phyloP scores from a whole-genome alignment of 352 stramenopile species.

The Phytophthora citrophthora region DNA sequence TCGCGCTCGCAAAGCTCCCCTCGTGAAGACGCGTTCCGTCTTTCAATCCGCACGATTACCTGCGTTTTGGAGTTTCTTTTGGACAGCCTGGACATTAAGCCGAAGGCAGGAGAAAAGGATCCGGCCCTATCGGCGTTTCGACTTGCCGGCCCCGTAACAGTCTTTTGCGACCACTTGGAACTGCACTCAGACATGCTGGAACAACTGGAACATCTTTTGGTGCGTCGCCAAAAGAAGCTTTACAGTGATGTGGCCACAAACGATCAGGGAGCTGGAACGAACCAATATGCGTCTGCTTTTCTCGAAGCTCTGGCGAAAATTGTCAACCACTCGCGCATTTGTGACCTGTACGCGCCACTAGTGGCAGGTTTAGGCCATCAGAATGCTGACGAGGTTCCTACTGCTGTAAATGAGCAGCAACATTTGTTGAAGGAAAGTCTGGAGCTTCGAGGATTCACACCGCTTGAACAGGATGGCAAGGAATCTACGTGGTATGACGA shows the following conservation, averaged over 20 bases:
- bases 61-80: constrained; percentile 61
- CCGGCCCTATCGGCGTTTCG: constrained; percentile 35
- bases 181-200: constrained; percentile 57
- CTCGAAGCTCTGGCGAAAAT: constrained; percentile 56
- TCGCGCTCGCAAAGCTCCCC: constrained; percentile 24
- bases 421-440: constrained; percentile 75
- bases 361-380: constrained; percentile 15
- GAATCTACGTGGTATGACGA: constrained; percentile 28
- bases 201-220: constrained; percentile 42
- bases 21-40: constrained; percentile 57
- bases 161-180: constrained; percentile 76
- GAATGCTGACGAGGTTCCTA: constrained; percentile 22
- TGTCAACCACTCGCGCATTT: constrained; percentile 59
- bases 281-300: constrained; percentile 46
- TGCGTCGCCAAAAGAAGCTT: constrained; percentile 34
- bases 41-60: constrained; percentile 52
- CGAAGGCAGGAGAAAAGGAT: constrained; percentile 27
- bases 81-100: constrained; percentile 36
- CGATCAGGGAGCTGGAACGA: constrained; percentile 18
- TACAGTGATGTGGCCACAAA: constrained; percentile 30
- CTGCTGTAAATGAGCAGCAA: constrained; percentile 43
- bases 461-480: constrained; percentile 39
- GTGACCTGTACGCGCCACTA: constrained; percentile 46
- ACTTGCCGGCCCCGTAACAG: constrained; percentile 58
- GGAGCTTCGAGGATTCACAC: constrained; percentile 73